These are phyloP conservation scores for Pichia heedii DNA, from an alignment of 805 yeast species.

Conservation along the genomic window DNA sequence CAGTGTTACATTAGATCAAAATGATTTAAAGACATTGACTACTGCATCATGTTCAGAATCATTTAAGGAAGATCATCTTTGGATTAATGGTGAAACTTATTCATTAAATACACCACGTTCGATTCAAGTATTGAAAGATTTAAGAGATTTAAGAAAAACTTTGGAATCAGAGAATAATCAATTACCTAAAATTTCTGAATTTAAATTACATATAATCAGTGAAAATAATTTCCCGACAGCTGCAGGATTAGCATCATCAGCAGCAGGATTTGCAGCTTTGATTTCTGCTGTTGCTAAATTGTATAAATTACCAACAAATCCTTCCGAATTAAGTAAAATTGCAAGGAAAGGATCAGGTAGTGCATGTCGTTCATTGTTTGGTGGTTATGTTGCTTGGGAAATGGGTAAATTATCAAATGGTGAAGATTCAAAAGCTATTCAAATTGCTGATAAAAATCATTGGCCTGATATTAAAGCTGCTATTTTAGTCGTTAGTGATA, in stretches of 20 bases:
- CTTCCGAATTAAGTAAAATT: constrained; percentile 79
- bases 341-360: constrained; percentile 99
- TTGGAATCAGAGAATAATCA: constrained; percentile 47
- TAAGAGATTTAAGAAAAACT: constrained; percentile 56
- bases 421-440: constrained; percentile 89
- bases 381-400: constrained; percentile 99
- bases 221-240: constrained; percentile 99
- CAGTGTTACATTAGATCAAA: constrained; percentile 87
- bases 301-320: constrained; percentile 75
- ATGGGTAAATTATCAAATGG: constrained; percentile 78
- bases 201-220: constrained; percentile 71
- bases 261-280: constrained; percentile 97
- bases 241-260: constrained; percentile 95
- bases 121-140: constrained; percentile 65
- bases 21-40: constrained; percentile 84
- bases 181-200: constrained; percentile 53
- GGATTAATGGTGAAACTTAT: constrained; percentile 82
- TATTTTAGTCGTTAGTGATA: constrained; percentile 85
- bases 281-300: constrained; percentile 82
- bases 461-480: constrained; percentile 95
- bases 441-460: constrained; percentile 72
- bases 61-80: constrained; percentile 58
- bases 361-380: constrained; percentile 93
- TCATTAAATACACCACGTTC: constrained; percentile 55
- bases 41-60: constrained; percentile 64